Percentiles rank a stretch among this genome's conserved stretches.
Conservation (phyloP, 2,329 filamentous ascomycete genomes). For the Aspergillus calidoustus region DNA sequence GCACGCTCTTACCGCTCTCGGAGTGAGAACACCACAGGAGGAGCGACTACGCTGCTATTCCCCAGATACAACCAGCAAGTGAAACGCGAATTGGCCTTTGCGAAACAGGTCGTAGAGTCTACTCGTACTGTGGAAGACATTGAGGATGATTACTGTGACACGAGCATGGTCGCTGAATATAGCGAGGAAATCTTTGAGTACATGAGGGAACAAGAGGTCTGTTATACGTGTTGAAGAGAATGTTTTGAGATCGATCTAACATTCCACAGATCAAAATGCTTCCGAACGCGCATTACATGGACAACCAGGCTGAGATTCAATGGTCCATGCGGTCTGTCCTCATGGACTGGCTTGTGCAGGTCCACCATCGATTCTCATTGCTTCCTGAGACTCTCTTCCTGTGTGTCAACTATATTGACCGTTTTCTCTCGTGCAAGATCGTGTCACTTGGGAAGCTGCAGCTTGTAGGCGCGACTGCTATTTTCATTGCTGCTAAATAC, state of each 20-base stretch:
- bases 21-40: conserved; percentile 72
- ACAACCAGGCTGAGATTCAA: conserved; percentile 93
- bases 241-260: conserved; percentile 26
- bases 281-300: conserved; percentile 94
- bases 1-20: conserved; percentile 78
- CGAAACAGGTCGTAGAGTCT: conserved; percentile 68
- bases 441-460: conserved; percentile 95
- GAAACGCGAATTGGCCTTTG: conserved; percentile 72
- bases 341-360: conserved; percentile 98
- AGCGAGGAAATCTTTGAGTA: conserved; percentile 94
- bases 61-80: conserved; percentile 73
- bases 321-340: conserved; percentile 98
- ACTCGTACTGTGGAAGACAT: conserved; percentile 73
- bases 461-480: conserved; percentile 91
- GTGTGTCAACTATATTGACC: conserved; percentile 94
- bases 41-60: conserved; percentile 68
- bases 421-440: conserved; percentile 91
- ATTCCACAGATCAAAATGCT: conserved; percentile 70
- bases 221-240: conserved; percentile 24
- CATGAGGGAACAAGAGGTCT: conserved; percentile 85
- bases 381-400: conserved; percentile 95
- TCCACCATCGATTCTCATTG: conserved; percentile 87
- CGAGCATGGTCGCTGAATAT: conserved; percentile 97
- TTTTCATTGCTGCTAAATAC: conserved; percentile 96
- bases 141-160: conserved; percentile 89